A percentile compares a stretch with the other conserved stretches of the same genome.
These are phyloP conservation scores for Aspergillus heteromorphus DNA, from an alignment of 495 filamentous ascomycete species.

Conservation along the genomic window DNA sequence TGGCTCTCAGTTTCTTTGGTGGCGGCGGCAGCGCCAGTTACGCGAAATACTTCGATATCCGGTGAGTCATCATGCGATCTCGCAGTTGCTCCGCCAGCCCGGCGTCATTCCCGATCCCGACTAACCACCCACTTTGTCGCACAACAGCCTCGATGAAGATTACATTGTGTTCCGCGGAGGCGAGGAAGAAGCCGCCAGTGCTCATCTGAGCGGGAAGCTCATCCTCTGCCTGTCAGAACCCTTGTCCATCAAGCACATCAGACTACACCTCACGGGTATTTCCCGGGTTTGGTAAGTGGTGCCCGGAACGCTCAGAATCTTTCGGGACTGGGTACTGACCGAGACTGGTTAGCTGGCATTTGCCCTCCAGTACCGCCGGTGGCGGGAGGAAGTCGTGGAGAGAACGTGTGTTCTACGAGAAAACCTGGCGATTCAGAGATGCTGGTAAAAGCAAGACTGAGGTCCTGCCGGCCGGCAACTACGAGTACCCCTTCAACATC, in stretches of 20 bases:
- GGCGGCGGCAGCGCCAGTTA: slow-evolving; percentile 41
- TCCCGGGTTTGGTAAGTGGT: slow-evolving; percentile 61
- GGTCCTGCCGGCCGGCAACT: slow-evolving; percentile 68
- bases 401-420: slow-evolving; percentile 52
- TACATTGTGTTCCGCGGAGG: slow-evolving; percentile 73
- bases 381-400: slow-evolving; percentile 45
- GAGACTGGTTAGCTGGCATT: slow-evolving; percentile 35
- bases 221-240: slow-evolving; percentile 68
- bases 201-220: slow-evolving; percentile 66
- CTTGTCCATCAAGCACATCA: slow-evolving; percentile 65
- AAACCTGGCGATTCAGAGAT: slow-evolving; percentile 50
- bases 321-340: not conserved
- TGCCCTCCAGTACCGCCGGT: slow-evolving; percentile 39
- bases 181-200: slow-evolving; percentile 69
- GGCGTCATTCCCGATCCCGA: slow-evolving; percentile 7
- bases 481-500: slow-evolving; percentile 86
- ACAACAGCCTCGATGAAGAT: slow-evolving; percentile 65
- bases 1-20: slow-evolving; percentile 50
- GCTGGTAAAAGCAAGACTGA: slow-evolving; percentile 50
- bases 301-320: slow-evolving; percentile 4
- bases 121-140: slow-evolving; percentile 6
- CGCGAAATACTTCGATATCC: slow-evolving; percentile 53
- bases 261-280: slow-evolving; percentile 65
- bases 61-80: slow-evolving; percentile 35
- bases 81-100: slow-evolving; percentile 7